Evolutionary conservation across 192 early-diverging fungal species (phyloP).

Genomic region (Oehlia diaphana): DNA sequence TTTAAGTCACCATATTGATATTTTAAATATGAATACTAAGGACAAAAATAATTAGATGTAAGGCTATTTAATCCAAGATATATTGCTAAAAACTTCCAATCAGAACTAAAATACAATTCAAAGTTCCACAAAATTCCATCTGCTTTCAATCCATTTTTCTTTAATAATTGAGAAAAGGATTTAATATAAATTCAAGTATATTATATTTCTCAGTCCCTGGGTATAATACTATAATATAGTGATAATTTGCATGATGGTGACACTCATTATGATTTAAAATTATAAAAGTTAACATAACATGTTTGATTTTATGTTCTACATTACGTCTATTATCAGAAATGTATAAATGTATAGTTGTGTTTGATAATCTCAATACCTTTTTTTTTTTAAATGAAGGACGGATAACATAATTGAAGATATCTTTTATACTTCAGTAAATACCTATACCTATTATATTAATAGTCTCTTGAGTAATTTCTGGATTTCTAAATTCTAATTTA

Average conservation of each 20-base stretch:
- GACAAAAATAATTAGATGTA: neutral
- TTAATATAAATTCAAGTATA: neutral
- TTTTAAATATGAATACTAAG: neutral
- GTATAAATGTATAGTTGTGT: neutral
- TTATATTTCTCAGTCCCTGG: slow-evolving; percentile 4
- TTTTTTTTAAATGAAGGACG: neutral
- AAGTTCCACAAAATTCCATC: neutral
- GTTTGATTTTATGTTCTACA: neutral
- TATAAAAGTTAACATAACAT: neutral
- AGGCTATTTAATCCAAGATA: neutral
- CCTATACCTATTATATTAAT: neutral
- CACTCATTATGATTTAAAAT: neutral
- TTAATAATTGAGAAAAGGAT: neutral
- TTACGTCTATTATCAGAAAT: neutral
- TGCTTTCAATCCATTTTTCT: neutral
- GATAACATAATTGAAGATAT: neutral
- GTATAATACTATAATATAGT: slow-evolving; percentile 7
- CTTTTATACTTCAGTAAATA: neutral
- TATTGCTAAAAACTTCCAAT: neutral
- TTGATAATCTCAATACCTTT: neutral
- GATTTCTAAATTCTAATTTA: neutral
- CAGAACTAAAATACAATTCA: slow-evolving; percentile 4
- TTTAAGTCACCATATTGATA: neutral
- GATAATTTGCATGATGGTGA: neutral
- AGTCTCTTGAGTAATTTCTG: neutral